Conservation (phyloP, 2,329 filamentous ascomycete species). For the Pseudopyrenochaeta lycopersici region DNA sequence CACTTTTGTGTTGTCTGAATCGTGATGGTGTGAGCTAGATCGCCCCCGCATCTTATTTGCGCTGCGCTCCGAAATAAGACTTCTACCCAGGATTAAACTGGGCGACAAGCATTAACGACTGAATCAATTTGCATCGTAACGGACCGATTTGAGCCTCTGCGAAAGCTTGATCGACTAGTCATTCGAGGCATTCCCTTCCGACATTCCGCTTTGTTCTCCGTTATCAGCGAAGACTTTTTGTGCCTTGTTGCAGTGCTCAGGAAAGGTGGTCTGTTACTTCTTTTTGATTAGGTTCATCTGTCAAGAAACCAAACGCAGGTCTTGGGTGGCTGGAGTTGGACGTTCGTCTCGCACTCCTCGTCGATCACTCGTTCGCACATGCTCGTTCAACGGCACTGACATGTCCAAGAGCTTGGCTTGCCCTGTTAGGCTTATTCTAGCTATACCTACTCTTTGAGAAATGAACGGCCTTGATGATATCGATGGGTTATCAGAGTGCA, state of each 20-base stretch:
- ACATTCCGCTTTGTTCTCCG: too few relatives aligned
- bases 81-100: too few relatives aligned
- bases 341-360: neutral
- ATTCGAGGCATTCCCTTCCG: too few relatives aligned
- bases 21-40: neutral
- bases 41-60: neutral
- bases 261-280: neutral
- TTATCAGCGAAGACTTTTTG: too few relatives aligned
- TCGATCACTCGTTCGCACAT: neutral
- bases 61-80: too few relatives aligned
- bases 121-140: too few relatives aligned
- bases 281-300: neutral
- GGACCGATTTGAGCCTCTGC: too few relatives aligned
- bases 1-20: neutral
- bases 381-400: neutral
- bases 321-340: too few relatives aligned
- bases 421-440: neutral
- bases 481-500: conserved; percentile 42
- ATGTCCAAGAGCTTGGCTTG: neutral
- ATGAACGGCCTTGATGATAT: conserved; percentile 31
- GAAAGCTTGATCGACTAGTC: too few relatives aligned
- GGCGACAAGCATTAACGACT: too few relatives aligned
- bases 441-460: neutral
- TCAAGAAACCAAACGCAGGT: too few relatives aligned
- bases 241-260: too few relatives aligned